Conservation (phyloP, 2,329 filamentous ascomycete species). For the Penicillium sp. region DNA sequence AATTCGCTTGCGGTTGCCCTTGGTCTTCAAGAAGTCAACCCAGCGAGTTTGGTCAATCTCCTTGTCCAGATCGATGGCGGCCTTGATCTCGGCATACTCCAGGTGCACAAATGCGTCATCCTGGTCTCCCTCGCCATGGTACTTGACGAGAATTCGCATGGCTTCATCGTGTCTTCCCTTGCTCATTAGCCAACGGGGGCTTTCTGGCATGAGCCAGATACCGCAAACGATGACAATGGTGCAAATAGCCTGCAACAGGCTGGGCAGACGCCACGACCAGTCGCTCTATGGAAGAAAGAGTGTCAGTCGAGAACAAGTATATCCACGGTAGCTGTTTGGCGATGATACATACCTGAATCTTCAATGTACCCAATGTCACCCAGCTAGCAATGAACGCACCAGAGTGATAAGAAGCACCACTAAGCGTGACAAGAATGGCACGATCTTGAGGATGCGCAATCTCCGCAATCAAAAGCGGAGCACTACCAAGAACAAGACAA, state of each 20-base stretch:
- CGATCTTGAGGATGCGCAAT: constrained; percentile 31
- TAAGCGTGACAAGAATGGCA: constrained; percentile 25
- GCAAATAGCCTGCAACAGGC: constrained; percentile 25
- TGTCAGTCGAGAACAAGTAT: neutral
- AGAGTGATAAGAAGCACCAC: constrained; percentile 24
- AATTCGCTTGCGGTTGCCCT: constrained; percentile 30
- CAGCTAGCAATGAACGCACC: constrained; percentile 26
- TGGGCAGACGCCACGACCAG: constrained; percentile 29
- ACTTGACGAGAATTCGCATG: constrained; percentile 16
- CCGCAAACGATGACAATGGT: constrained; percentile 19
- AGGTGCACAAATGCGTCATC: constrained; percentile 9
- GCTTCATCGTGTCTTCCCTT: constrained; percentile 21
- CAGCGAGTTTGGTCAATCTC: constrained; percentile 11
- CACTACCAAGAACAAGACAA: constrained; percentile 24
- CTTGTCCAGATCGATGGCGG: neutral
- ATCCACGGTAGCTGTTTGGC: neutral
- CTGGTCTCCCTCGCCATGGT: constrained; percentile 20
- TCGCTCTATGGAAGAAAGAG: constrained; percentile 10
- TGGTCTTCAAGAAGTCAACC: neutral
- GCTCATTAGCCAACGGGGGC: constrained; percentile 24
- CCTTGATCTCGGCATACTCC: constrained; percentile 17
- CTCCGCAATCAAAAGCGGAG: constrained; percentile 31
- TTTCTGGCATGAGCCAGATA: constrained; percentile 15
- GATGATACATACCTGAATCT: constrained; percentile 17
- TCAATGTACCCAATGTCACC: constrained; percentile 22